Evolutionary conservation across 2,329 filamentous ascomycete species (phyloP).

Genomic region (Trichophyton benhamiae): DNA sequence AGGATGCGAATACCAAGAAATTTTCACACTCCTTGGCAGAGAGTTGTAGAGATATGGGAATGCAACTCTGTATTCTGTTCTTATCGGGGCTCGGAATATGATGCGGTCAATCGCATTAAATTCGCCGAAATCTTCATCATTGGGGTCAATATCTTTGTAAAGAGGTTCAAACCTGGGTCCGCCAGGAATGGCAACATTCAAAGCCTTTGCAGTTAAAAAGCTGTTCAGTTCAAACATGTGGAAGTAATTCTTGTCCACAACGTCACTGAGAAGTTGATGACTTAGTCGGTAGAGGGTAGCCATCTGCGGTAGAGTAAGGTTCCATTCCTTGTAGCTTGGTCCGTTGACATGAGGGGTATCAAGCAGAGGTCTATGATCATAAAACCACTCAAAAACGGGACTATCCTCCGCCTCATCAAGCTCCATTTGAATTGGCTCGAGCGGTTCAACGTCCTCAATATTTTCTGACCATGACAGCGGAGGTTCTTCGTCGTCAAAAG

Average conservation of each 20-base stretch:
- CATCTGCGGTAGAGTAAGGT: slow-evolving; percentile 87
- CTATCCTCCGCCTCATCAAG: slow-evolving; percentile 86
- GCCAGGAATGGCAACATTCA: slow-evolving; percentile 96
- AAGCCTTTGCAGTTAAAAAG: slow-evolving; percentile 87
- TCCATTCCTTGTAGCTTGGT: slow-evolving; percentile 94
- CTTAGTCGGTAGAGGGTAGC: slow-evolving; percentile 86
- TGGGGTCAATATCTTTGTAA: slow-evolving; percentile 97
- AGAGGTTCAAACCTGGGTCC: slow-evolving; percentile 92
- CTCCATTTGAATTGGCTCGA: slow-evolving; percentile 98
- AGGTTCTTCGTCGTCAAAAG: slow-evolving; percentile 96
- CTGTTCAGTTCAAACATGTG: slow-evolving; percentile 93
- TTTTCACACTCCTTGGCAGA: slow-evolving; percentile 79
- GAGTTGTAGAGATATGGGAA: slow-evolving; percentile 96
- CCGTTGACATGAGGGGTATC: slow-evolving; percentile 93
- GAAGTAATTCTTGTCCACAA: slow-evolving; percentile 93
- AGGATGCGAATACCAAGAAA: slow-evolving; percentile 88
- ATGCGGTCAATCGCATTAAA: slow-evolving; percentile 99
- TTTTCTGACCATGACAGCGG: slow-evolving; percentile 97
- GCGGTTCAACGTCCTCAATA: slow-evolving; percentile 92
- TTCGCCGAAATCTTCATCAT: slow-evolving; percentile 97
- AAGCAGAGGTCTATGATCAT: slow-evolving; percentile 79
- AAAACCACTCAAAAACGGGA: slow-evolving; percentile 92
- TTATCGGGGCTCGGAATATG: slow-evolving; percentile 89
- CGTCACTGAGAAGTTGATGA: slow-evolving; percentile 77
- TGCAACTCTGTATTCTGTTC: slow-evolving; percentile 89